phyloP scores from a whole-genome alignment of 1,284 basidiomycete species.

The Pseudozyma pruni region DNA sequence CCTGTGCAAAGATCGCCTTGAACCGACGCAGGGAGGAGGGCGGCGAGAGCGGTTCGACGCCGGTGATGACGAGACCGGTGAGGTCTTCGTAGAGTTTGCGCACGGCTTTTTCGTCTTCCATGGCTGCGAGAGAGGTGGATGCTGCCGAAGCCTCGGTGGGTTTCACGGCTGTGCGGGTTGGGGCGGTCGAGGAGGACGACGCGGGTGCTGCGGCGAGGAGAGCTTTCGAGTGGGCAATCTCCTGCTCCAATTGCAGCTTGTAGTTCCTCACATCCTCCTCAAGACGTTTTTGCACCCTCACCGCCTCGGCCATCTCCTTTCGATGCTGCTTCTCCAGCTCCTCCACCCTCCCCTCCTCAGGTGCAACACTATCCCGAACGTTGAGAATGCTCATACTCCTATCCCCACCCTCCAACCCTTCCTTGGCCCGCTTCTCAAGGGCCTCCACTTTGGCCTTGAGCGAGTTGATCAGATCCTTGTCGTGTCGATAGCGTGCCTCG shows the following conservation, averaged over 20 bases:
- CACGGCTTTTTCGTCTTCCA: constrained; percentile 57
- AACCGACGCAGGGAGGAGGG: constrained; percentile 33
- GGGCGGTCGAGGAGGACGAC: no score
- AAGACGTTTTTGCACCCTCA: constrained; percentile 16
- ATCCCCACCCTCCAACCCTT: constrained; percentile 19
- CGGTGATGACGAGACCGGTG: constrained; percentile 60
- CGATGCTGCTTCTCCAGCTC: constrained; percentile 36
- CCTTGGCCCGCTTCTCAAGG: constrained; percentile 36
- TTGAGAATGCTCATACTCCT: constrained; percentile 42
- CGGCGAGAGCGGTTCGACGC: constrained; percentile 42
- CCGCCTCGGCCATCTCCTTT: constrained; percentile 32
- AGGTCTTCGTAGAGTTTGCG: constrained; percentile 66
- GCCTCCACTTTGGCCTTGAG: constrained; percentile 51
- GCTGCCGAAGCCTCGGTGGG: constrained; percentile 7
- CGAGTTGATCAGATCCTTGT: constrained; percentile 41
- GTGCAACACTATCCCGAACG: constrained; percentile 32
- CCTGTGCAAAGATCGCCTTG: constrained; percentile 57
- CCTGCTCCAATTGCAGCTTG: constrained; percentile 51
- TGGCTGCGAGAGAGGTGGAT: constrained; percentile 17
- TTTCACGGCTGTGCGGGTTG: neutral
- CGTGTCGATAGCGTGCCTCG: constrained; percentile 52
- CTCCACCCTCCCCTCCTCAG: constrained; percentile 19
- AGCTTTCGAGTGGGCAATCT: constrained; percentile 42
- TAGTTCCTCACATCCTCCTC: constrained; percentile 40
- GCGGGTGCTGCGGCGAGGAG: no score